phyloP scores from a whole-genome alignment of 228 moss, liverwort and hornwort species.

The Sphagnum magellanicum region DNA sequence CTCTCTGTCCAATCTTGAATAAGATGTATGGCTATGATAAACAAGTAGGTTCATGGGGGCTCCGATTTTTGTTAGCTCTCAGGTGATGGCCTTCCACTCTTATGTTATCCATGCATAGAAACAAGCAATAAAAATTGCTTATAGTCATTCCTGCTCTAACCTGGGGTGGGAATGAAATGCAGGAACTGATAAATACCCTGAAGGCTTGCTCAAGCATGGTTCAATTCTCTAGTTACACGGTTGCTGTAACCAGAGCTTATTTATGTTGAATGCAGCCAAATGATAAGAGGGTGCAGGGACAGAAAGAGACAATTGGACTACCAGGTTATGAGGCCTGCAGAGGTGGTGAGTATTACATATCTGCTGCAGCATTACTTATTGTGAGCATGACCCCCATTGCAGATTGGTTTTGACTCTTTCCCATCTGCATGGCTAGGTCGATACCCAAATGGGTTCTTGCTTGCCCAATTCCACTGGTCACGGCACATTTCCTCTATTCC shows the following conservation, averaged over 20 bases:
- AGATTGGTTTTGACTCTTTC: slow-evolving; percentile 19
- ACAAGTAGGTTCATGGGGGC: too few relatives aligned
- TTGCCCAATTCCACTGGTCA: slow-evolving; percentile 9
- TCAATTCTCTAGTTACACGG: not conserved
- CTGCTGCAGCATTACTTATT: not conserved
- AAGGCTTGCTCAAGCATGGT: not conserved
- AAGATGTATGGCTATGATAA: too few relatives aligned
- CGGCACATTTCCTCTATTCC: slow-evolving; percentile 11
- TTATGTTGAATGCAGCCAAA: not conserved
- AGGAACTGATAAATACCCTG: too few relatives aligned
- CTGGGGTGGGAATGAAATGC: too few relatives aligned
- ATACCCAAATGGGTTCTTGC: not conserved
- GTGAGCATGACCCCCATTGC: slow-evolving; percentile 20
- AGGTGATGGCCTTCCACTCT: not conserved
- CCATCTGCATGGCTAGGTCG: slow-evolving; percentile 24
- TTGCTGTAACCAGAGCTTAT: not conserved
- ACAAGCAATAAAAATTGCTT: too few relatives aligned
- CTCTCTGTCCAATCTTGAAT: too few relatives aligned
- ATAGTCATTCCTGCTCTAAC: too few relatives aligned
- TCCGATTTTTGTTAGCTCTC: too few relatives aligned
- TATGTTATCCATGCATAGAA: not conserved
- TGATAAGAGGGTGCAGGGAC: not conserved
- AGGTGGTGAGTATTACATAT: not conserved
- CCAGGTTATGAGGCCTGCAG: not conserved
- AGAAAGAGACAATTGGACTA: not conserved